Conservation (phyloP, 2,329 filamentous ascomycete genomes). For the Lizonia empirigonia region DNA sequence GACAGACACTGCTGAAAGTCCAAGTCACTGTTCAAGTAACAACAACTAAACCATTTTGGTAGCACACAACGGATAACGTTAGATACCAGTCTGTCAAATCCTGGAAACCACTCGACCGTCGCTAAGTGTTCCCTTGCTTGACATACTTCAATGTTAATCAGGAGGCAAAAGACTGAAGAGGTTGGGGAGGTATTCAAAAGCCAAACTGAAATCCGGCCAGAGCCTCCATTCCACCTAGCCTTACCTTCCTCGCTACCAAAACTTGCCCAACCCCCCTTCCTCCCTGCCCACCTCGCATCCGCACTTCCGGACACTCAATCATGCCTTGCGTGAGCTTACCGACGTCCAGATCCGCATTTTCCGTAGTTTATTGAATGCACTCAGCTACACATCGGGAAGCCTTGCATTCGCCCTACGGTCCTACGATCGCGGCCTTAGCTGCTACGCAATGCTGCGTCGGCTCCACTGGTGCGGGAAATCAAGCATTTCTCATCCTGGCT, state of each 20-base stretch:
- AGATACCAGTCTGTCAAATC: too few species aligned
- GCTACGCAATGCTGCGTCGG: too few species aligned
- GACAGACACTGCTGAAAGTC: neutral
- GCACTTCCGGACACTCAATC: neutral
- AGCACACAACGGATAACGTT: too few species aligned
- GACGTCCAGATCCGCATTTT: neutral
- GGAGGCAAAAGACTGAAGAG: neutral
- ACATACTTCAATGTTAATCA: too few species aligned
- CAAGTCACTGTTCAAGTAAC: neutral
- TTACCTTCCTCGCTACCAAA: constrained; percentile 15
- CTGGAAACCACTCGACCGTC: too few species aligned
- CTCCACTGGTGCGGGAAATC: constrained; percentile 5
- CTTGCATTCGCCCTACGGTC: constrained; percentile 7
- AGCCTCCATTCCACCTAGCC: constrained; percentile 11
- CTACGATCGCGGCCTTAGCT: neutral
- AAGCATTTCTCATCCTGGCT: constrained; percentile 14
- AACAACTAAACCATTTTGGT: too few species aligned
- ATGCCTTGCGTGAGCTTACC: constrained; percentile 3
- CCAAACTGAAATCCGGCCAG: neutral
- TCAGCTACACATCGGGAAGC: constrained; percentile 12
- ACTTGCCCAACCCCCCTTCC: neutral
- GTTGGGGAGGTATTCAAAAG: neutral
- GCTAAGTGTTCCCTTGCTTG: neutral
- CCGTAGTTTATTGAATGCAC: constrained; percentile 7
- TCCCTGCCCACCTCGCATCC: constrained; percentile 5